These are phyloP conservation scores for Phycomyces nitens DNA, from an alignment of 192 early-diverging fungal species.

Conservation along the genomic window DNA sequence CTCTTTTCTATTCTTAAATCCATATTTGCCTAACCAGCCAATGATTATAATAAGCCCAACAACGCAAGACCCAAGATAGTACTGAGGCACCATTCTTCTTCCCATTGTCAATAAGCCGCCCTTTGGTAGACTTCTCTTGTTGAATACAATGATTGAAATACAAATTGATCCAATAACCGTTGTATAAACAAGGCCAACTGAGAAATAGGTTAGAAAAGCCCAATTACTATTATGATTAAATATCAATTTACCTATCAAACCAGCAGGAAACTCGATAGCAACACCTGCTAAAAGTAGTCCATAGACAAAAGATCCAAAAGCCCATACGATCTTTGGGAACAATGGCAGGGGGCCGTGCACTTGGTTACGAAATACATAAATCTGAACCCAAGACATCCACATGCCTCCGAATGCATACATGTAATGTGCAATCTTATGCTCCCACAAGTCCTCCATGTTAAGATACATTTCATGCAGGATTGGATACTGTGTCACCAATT, in stretches of 20 bases:
- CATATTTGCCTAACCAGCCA: slow-evolving; percentile 36
- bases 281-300: slow-evolving; percentile 32
- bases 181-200: slow-evolving; percentile 37
- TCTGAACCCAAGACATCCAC: slow-evolving; percentile 49
- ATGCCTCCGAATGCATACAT: slow-evolving; percentile 50
- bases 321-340: slow-evolving; percentile 16
- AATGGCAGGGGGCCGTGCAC: slow-evolving; percentile 23
- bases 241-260: slow-evolving; percentile 29
- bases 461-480: slow-evolving; percentile 38
- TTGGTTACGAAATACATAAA: slow-evolving; percentile 44
- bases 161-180: slow-evolving; percentile 24
- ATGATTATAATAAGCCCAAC: slow-evolving; percentile 35
- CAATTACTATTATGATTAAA: no score
- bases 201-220: background rate
- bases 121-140: slow-evolving; percentile 3
- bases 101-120: slow-evolving; percentile 36
- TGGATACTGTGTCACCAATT: slow-evolving; percentile 36
- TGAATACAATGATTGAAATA: slow-evolving; percentile 17
- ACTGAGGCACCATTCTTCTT: slow-evolving; percentile 40
- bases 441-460: slow-evolving; percentile 48
- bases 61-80: slow-evolving; percentile 33
- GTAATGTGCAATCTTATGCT: slow-evolving; percentile 49
- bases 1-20: slow-evolving; percentile 31
- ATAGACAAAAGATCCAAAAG: slow-evolving; percentile 30
- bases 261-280: slow-evolving; percentile 40